Evolutionary conservation across 2,329 filamentous ascomycete genomes (phyloP).

Genomic region (Hirsutella thompsonii): DNA sequence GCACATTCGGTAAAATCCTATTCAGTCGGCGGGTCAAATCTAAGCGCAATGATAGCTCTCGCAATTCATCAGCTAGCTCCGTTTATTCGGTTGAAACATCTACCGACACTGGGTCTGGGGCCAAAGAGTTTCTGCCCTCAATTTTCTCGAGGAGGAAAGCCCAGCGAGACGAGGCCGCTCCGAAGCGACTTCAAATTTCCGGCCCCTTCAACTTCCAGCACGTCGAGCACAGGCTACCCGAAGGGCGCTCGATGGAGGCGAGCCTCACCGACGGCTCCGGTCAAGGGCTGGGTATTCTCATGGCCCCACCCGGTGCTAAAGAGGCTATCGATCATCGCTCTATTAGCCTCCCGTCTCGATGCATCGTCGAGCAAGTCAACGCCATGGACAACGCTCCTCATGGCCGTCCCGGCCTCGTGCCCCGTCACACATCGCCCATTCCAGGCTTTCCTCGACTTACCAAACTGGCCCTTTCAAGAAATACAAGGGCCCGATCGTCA

Average conservation of each 20-base stretch:
- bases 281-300: neutral
- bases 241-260: constrained; percentile 22
- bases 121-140: constrained; percentile 33
- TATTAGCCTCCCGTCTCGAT: neutral
- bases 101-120: constrained; percentile 18
- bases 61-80: constrained; percentile 33
- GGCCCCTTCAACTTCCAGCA: constrained; percentile 56
- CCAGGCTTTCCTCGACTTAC: constrained; percentile 21
- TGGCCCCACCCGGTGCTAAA: neutral
- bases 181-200: constrained; percentile 41
- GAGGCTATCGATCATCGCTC: neutral
- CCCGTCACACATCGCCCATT: constrained; percentile 9
- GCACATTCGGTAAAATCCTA: constrained; percentile 45
- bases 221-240: constrained; percentile 42
- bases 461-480: constrained; percentile 30
- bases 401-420: constrained; percentile 7
- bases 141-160: constrained; percentile 38
- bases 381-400: neutral
- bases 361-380: neutral
- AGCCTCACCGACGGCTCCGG: neutral
- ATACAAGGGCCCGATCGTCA: constrained; percentile 30
- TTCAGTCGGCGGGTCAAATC: constrained; percentile 39
- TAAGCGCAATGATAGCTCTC: constrained; percentile 37
- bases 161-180: constrained; percentile 18
- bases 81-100: constrained; percentile 31